Base-by-base conservation (phyloP, 352 stramenopile species). In the Hyphochytrium catenoides region DNA sequence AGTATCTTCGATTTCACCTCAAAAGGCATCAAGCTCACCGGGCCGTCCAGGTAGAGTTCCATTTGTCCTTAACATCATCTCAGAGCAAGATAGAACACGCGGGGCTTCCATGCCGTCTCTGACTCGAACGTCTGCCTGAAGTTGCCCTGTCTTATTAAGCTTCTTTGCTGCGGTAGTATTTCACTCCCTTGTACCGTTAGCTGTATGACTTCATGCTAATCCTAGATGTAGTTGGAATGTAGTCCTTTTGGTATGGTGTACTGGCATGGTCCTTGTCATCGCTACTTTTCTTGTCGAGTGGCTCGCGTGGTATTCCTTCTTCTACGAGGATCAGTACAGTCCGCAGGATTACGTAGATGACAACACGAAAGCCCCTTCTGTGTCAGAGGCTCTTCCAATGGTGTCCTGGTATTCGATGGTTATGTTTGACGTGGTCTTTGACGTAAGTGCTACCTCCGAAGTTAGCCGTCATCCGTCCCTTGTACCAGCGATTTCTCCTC, bases 351-450 rank as follows among this genome's bases (percentile, higher is more conserved):
- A 39, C 51, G 6, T 34, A 54, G 5, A 51, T 39, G 9, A 57
- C 3, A 56, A 68, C 23, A 63, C 78, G 41, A 69, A 59, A 11
- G 46, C 79, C 0, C 62, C 66, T 15, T 55, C 59, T 2, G 58
- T 71, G 9, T 65, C n/a, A n/a, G n/a, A 79, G 34, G 65, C 71
- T n/a, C 31, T 86, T 12, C 49, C 69, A 9, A 93, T 93, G 79
- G 76, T 91, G 4, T 67, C 74, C 24, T 93, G 79, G 79, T 92
- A 91, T 50, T 90, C 76, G n/a, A 73, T 88, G 47, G 72, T 90
- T 31, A 43, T 92, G 8, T 81, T 90, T 22, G 61, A 85, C 48
- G 86, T 76, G 17, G 72, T 67, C 0, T 88, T 93, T 43, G 56
- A 87, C 25, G 38, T 43, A 26, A 20, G 2, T 34, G 22, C 31